Conservation (phyloP, 345 rosid species). For the Citrus australasica region DNA sequence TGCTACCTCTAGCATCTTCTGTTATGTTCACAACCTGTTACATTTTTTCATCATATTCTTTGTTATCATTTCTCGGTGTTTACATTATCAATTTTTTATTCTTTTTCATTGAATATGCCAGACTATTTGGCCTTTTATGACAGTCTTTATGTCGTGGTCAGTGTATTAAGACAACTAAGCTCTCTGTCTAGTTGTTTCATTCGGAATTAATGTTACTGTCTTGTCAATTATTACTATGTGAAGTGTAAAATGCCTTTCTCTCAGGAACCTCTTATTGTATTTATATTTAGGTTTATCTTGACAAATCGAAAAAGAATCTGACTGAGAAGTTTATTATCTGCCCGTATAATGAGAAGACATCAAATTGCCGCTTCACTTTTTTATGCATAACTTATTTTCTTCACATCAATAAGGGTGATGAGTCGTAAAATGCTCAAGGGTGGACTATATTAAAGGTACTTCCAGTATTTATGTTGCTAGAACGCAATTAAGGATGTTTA, state of each 20-base stretch:
- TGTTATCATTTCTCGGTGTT: neutral
- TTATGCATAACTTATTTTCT: neutral
- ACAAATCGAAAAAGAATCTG: neutral
- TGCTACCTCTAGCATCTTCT: neutral
- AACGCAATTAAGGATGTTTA: neutral
- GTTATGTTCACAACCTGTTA: neutral
- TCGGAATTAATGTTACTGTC: neutral
- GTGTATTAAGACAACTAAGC: neutral
- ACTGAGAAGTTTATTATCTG: neutral
- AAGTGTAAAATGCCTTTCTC: neutral
- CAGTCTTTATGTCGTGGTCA: neutral
- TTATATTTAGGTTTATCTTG: neutral
- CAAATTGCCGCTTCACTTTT: too few species aligned
- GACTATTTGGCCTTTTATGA: neutral
- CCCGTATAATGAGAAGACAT: neutral
- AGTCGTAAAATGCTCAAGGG: neutral
- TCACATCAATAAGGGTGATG: neutral
- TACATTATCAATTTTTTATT: neutral
- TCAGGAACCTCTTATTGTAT: neutral
- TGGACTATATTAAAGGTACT: neutral
- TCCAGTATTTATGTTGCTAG: neutral
- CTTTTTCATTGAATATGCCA: neutral
- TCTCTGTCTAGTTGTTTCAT: neutral
- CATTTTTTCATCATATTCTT: neutral
- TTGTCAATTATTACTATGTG: neutral